Evolutionary conservation across 2,329 filamentous ascomycete species (phyloP), one percentile per base, ranked within the genome.

Genomic region (Xylariales sp.): DNA sequence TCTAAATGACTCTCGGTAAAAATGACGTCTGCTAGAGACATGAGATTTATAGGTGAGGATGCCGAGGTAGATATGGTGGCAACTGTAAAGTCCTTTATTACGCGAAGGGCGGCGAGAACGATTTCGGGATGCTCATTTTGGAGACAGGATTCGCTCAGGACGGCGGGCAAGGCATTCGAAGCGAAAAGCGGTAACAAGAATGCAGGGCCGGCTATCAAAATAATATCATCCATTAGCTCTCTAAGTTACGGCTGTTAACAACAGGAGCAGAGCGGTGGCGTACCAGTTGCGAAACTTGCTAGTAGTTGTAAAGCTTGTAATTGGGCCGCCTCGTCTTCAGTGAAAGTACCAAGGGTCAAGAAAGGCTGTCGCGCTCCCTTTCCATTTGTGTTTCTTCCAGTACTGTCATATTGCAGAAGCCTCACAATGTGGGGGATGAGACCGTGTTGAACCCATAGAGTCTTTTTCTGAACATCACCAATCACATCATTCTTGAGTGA

Each of bases 401-500:
- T 66, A 8, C 78, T 71, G 58, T 74, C 75, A 14, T 77, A 72
- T 55, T 78, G 78, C 77, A 86, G 83, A 69, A 83, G 83, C 73
- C 77, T 81, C 75, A 84, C 84, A 63, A 85, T 82, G 41, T 87
- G 85, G 61, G 88, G 85, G 54, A 96, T 80, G 34, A 93, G 84
- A 18, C 94, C 94, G 62, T 88, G 82, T 65, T 84, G 84, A 48
- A 97, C 85, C 84, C 91, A 94, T 64, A 88, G 81, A 80, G 95
- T 91, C 81, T 99, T 99, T 78, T 91, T 90, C 79, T 95, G 90
- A 41, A 91, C 86, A 79, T 98, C 93, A 30, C 96, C 96, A 68
- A 97, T 89, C 55, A 97, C 87, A 70, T 96, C 92, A 79, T 97
- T 96, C 83, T 97, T 98, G 36, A 99, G 83, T 49, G 85, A 84